Evolutionary conservation across 2,329 filamentous ascomycete genomes (phyloP).

Genomic region (Aulographum hederae): DNA sequence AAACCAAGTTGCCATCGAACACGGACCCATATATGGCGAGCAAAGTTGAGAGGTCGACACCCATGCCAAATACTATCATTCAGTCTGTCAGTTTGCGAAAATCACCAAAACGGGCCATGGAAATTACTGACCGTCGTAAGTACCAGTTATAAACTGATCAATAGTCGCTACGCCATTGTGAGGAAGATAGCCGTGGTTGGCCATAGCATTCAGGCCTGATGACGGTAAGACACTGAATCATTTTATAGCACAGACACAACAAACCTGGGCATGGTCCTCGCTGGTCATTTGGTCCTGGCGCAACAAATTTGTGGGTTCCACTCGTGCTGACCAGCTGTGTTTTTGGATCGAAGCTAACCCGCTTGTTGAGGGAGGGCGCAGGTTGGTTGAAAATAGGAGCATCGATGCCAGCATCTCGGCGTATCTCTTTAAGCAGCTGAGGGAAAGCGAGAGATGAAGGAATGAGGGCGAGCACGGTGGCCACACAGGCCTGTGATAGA

Average conservation of each 20-base stretch:
- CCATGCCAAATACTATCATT: conserved; percentile 18
- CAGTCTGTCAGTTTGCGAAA: conserved; percentile 4
- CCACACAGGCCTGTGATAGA: too few species aligned
- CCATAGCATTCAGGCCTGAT: conserved; percentile 11
- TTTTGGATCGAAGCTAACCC: too few species aligned
- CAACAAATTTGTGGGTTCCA: neutral
- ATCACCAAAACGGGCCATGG: too few species aligned
- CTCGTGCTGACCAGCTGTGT: neutral
- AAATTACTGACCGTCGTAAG: too few species aligned
- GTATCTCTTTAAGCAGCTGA: too few species aligned
- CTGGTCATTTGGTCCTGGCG: neutral
- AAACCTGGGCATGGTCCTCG: neutral
- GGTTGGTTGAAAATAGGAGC: too few species aligned
- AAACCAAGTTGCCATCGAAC: conserved; percentile 9
- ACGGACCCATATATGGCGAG: conserved; percentile 15
- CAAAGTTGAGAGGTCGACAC: conserved; percentile 13
- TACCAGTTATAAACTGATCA: neutral
- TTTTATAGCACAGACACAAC: neutral
- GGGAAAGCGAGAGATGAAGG: too few species aligned
- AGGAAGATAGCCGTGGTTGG: conserved; percentile 2
- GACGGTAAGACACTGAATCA: neutral
- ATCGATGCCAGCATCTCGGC: too few species aligned
- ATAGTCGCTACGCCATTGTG: neutral
- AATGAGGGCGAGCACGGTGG: too few species aligned
- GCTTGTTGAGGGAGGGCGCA: too few species aligned